Evolutionary conservation across 2,329 filamentous ascomycete species (phyloP), one percentile per base, ranked within the genome.

Genomic region (Dissoconium aciculare): DNA sequence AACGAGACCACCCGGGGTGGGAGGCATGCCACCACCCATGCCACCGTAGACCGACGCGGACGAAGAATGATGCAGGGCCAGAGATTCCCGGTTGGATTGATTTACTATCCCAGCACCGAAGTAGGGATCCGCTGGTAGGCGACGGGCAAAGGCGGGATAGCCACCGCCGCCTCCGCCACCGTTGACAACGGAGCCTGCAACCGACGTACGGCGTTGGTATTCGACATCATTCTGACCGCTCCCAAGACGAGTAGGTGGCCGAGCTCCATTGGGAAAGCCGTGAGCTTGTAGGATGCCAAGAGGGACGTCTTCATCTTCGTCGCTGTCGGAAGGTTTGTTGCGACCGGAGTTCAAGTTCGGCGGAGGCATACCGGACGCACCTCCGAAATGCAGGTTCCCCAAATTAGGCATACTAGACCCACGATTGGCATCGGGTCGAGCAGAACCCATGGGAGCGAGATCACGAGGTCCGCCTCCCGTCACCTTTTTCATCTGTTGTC

Each of bases 401-500:
- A 23, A n/a, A n/a, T 23, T 34, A 6, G 47, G 41, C 15, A 44
- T 38, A 27, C 39, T 49, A n/a, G 55, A 58, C 4, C 70, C 71
- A 17, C 66, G 59, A 11, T 67, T 62, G 37, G 75, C 54, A 29
- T 60, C 59, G 10, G 70, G 65, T n/a, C 72, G 69, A 15, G 64
- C 54, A 8, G 59, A 51, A 5, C 40, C 37, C 23, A 42, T 42
- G 2, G 63, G 49, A 3, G 64, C 53, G 9, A 56, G 43, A 25
- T 60, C 57, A 8, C 64, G 54, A 4, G 65, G 54, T 13, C 72
- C 59, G 44, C 87, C 81, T 28, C 84, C 84, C 1, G 83, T 91
- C 16, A 89, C 78, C 57, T 92, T 92, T 79, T 87, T 92, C 84
- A 92, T 93, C 56, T 89, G 80, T 53, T 93, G 84, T 35, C 84